Evolutionary conservation across 345 rosid genomes (phyloP), one percentile per base, ranked within the genome.

Genomic region (Lepidium africanum): DNA sequence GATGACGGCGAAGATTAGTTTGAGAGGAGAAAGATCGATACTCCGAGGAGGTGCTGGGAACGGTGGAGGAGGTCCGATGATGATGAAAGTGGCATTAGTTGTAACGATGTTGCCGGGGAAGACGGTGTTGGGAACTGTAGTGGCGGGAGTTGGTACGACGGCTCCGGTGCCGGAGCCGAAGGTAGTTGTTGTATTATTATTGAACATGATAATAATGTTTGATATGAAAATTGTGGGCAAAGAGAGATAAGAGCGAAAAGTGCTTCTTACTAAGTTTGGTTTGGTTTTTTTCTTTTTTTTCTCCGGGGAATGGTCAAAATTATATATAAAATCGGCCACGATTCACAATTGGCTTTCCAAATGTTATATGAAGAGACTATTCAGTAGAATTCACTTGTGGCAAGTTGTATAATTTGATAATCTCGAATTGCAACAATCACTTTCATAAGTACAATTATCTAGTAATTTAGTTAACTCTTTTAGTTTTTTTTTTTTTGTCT

Each of bases 11-110:
- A 89, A 84, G 17, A 87, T 71, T 77, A 87, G 79, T 69, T 80
- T 84, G 7, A 89, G 82, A 43, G 96, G 87, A 13, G 96, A 77
- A 19, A 92, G 52, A 73, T 87, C 92, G 46, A 85, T 74, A 69
- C 70, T 80, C 9, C 81, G 72, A 3, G 91, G 72, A 6, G 87
- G 53, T 0, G 77, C 75, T 0, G 96, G 91, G 73, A 87, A 84
- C 0, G 91, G 82, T 27, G 86, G 87, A 0, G 88, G 83, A 17
- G 82, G 79, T n/a, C 68, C 76, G 72, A 69, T 7, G 60, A 77
- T 46, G 58, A 75, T 32, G 71, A 65, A 52, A 42, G 67, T 78
- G 11, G 77, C 55, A 3, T 70, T 75, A 23, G 75, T 35, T 16
- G 63, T 76, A 42, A 69, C 10, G 49, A 54, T 41, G 5, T 10